These are phyloP conservation scores for Bacidia rubella DNA, from an alignment of 495 filamentous ascomycete genomes.

Conservation along the genomic window DNA sequence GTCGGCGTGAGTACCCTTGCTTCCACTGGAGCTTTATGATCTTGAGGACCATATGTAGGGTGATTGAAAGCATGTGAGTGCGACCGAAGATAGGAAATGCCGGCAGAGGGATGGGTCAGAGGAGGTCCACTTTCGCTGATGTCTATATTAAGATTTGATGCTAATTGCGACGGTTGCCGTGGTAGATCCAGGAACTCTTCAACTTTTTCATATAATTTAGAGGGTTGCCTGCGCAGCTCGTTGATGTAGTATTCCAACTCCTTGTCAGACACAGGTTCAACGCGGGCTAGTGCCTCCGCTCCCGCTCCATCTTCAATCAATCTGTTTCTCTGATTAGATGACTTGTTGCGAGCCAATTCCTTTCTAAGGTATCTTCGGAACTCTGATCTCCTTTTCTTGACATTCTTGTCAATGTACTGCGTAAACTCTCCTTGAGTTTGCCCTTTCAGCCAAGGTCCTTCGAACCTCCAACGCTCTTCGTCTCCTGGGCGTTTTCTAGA, in stretches of 20 bases:
- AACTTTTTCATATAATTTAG: constrained; percentile 29
- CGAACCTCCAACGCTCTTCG: constrained; percentile 54
- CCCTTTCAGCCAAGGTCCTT: constrained; percentile 71
- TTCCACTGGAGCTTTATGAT: constrained; percentile 43
- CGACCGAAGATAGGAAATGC: constrained; percentile 72
- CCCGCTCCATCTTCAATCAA: constrained; percentile 38
- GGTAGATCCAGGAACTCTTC: constrained; percentile 38
- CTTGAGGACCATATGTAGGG: constrained; percentile 67
- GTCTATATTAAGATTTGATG: constrained; percentile 12
- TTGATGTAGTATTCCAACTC: constrained; percentile 49
- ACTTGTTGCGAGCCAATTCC: constrained; percentile 29
- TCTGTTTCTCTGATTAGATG: constrained; percentile 26
- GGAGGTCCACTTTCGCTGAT: constrained; percentile 55
- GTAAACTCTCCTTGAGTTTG: constrained; percentile 61
- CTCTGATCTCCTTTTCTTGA: constrained; percentile 45
- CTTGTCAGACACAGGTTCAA: constrained; percentile 33
- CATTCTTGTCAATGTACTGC: constrained; percentile 44
- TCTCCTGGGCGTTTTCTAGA: constrained; percentile 21
- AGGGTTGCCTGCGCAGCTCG: constrained; percentile 40
- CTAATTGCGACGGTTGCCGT: constrained; percentile 8
- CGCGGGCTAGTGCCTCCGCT: constrained; percentile 27
- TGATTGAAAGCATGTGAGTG: constrained; percentile 60
- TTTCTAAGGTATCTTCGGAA: constrained; percentile 48
- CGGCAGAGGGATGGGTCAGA: constrained; percentile 81
- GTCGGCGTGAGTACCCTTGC: constrained; percentile 47